phyloP scores from a whole-genome alignment of 2,329 filamentous ascomycete species.

The Colletotrichum chlorophyti region DNA sequence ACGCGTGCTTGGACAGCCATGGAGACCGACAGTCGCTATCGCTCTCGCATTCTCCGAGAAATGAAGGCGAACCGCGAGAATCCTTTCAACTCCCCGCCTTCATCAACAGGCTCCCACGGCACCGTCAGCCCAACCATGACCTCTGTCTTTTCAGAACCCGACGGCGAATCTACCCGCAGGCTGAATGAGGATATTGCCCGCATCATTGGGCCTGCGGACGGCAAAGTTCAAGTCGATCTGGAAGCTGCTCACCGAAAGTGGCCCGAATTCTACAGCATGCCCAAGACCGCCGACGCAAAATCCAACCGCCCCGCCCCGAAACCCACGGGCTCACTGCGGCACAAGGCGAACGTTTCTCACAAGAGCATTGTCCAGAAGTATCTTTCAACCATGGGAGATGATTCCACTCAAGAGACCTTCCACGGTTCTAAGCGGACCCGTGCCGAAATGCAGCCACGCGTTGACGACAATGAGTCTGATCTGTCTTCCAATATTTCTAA shows the following conservation, averaged over 20 bases:
- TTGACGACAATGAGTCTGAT: slow-evolving; percentile 60
- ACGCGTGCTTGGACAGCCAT: slow-evolving; percentile 36
- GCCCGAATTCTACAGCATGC: slow-evolving; percentile 57
- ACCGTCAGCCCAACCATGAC: slow-evolving; percentile 61
- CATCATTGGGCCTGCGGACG: slow-evolving; percentile 43
- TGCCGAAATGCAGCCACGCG: slow-evolving; percentile 60
- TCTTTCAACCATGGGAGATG: slow-evolving; percentile 44
- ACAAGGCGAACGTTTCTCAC: slow-evolving; percentile 56
- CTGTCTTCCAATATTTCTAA: slow-evolving; percentile 52
- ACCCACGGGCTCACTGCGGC: slow-evolving; percentile 32
- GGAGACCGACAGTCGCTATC: slow-evolving; percentile 53
- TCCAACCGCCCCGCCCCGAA: background rate
- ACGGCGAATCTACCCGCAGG: slow-evolving; percentile 60
- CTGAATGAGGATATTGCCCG: slow-evolving; percentile 57
- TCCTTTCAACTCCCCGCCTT: slow-evolving; percentile 65
- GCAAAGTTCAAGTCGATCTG: slow-evolving; percentile 49
- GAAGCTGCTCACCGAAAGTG: slow-evolving; percentile 57
- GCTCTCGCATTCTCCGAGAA: slow-evolving; percentile 57
- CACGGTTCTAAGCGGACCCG: slow-evolving; percentile 47
- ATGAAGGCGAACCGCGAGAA: slow-evolving; percentile 60
- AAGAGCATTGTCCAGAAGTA: slow-evolving; percentile 28
- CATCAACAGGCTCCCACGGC: slow-evolving; percentile 64
- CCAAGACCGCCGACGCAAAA: slow-evolving; percentile 36
- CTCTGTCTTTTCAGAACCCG: slow-evolving; percentile 58
- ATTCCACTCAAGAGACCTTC: slow-evolving; percentile 50